phyloP scores from a whole-genome alignment of 108 stramenopile species.

The Pelagomonas calceolata region DNA sequence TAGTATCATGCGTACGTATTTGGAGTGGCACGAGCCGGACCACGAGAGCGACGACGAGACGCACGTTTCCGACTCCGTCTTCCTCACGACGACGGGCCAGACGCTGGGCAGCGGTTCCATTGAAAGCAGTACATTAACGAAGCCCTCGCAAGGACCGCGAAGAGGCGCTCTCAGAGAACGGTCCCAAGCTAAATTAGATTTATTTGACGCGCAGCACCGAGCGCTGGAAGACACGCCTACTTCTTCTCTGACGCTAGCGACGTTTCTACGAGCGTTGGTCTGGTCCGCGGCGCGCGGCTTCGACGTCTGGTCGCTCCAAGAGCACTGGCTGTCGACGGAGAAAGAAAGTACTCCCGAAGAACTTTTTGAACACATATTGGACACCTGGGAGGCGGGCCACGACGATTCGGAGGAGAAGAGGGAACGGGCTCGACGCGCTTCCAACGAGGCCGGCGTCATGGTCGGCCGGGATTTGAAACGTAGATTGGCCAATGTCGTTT shows the following conservation, averaged over 20 bases:
- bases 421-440: neutral
- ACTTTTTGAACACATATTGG: conserved; percentile 14
- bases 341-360: no score
- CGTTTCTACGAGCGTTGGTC: neutral
- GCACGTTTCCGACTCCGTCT: neutral
- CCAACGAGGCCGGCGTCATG: neutral
- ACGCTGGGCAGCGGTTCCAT: no score
- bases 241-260: neutral
- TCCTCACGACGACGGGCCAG: neutral
- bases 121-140: no score
- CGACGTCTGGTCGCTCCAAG: neutral
- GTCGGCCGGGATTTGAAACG: no score
- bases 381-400: conserved; percentile 23
- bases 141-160: neutral
- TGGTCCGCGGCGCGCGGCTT: neutral
- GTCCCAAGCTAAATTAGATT: no score
- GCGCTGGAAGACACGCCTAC: neutral
- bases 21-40: no score
- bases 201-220: neutral
- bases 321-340: neutral
- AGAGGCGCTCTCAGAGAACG: neutral
- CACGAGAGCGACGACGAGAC: neutral
- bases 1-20: neutral
- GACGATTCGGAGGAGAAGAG: neutral
- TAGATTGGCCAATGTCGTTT: neutral